These are phyloP conservation scores for Podospora pseudocomata DNA, from an alignment of 495 filamentous ascomycete species.

Conservation along the genomic window DNA sequence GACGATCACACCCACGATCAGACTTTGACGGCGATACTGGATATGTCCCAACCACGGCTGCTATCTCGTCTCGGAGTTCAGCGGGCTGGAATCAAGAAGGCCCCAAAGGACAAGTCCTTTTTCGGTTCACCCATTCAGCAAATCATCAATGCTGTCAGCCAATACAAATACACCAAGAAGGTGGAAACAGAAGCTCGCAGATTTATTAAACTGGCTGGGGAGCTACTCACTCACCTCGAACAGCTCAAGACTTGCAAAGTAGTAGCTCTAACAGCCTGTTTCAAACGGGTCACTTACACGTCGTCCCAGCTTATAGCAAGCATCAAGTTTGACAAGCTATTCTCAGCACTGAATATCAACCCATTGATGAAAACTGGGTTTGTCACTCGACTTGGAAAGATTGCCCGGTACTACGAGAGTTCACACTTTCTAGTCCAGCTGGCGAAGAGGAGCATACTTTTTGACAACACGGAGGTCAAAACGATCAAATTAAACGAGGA, in stretches of 20 bases:
- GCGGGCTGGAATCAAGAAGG: constrained; percentile 1
- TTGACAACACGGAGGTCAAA: constrained; percentile 26
- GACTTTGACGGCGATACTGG: constrained; percentile 33
- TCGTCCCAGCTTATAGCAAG: constrained; percentile 8
- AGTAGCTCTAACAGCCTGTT: neutral
- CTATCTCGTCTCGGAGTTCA: constrained; percentile 24
- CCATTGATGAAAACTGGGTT: constrained; percentile 20
- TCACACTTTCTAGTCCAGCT: constrained; percentile 30
- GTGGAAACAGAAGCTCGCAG: neutral
- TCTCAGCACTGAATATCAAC: constrained; percentile 16
- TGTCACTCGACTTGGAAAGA: constrained; percentile 31
- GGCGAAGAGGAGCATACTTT: constrained; percentile 28
- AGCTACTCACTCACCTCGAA: neutral
- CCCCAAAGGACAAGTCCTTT: constrained; percentile 7
- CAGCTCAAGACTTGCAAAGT: constrained; percentile 2
- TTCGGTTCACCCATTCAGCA: constrained; percentile 2
- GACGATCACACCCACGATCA: constrained; percentile 12
- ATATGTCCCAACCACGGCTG: constrained; percentile 37
- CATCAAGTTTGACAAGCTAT: constrained; percentile 13
- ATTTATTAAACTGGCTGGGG: neutral
- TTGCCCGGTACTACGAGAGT: constrained; percentile 36
- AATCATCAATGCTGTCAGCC: constrained; percentile 4
- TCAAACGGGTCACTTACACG: constrained; percentile 9
- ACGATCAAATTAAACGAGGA: constrained; percentile 25
- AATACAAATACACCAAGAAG: neutral